A percentile compares a stretch with the other conserved stretches of the same genome.
Evolutionary conservation across 306 rosid genomes (phyloP).

Genomic region (Prunus persica): Prunus_persica_NCBIv2 NC_034012.1:3492501-3493000

Average conservation of each 20-base stretch:
- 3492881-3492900: conserved; percentile 39
- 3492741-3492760: conserved; percentile 2
- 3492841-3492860: conserved; percentile 77
- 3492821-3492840: too few relatives aligned
- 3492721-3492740: conserved; percentile 76
- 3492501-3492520: neutral
- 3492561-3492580: too few relatives aligned
- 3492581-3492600: too few relatives aligned
- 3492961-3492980: conserved; percentile 71
- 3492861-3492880: conserved; percentile 62
- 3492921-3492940: conserved; percentile 80
- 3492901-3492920: conserved; percentile 80
- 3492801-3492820: neutral
- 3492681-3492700: conserved; percentile 92
- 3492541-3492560: too few relatives aligned
- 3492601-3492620: conserved; percentile 56
- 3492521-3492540: neutral
- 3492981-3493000: conserved; percentile 87
- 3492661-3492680: conserved; percentile 90
- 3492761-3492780: neutral
- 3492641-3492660: conserved; percentile 65
- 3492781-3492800: neutral
- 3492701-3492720: conserved; percentile 88
- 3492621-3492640: conserved; percentile 61
- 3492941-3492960: conserved; percentile 60